Conservation (phyloP, 2,329 filamentous ascomycete species). For the Dothistroma pini region DNA sequence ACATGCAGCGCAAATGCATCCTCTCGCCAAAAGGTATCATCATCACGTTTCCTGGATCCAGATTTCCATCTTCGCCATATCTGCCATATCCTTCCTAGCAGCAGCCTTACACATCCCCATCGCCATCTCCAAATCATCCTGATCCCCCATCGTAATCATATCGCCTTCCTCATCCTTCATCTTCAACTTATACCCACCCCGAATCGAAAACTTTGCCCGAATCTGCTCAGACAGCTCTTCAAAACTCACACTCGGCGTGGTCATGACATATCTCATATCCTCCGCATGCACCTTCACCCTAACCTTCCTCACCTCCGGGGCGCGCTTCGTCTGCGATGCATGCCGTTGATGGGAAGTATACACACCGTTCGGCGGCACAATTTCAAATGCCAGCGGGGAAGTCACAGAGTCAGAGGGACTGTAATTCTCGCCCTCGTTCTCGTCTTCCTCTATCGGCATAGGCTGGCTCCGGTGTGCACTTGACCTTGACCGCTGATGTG, state of each 20-base stretch:
- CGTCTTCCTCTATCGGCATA: conserved; percentile 75
- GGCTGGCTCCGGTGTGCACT: conserved; percentile 43
- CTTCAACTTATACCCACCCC: conserved; percentile 79
- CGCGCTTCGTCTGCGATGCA: conserved; percentile 48
- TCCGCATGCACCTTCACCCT: conserved; percentile 88
- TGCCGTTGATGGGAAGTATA: conserved; percentile 36
- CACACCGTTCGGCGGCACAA: conserved; percentile 39
- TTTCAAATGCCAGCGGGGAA: conserved; percentile 55
- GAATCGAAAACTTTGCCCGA: conserved; percentile 77
- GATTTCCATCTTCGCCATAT: conserved; percentile 94
- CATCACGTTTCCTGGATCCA: conserved; percentile 30
- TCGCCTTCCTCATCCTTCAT: conserved; percentile 83
- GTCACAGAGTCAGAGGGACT: conserved; percentile 41
- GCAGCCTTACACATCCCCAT: conserved; percentile 59
- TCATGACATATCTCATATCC: conserved; percentile 90
- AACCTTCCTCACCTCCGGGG: conserved; percentile 67
- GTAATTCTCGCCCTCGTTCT: conserved; percentile 58
- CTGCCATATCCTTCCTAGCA: conserved; percentile 68
- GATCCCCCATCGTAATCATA: conserved; percentile 95
- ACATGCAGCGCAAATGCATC: neutral
- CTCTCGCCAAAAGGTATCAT: neutral
- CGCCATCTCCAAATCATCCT: conserved; percentile 91
- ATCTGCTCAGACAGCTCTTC: conserved; percentile 74
- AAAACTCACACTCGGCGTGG: conserved; percentile 69
- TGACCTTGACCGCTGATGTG: conserved; percentile 31